Evolutionary conservation across 805 yeast species (phyloP), one percentile per base, ranked within the genome.

Genomic region (Naumovozyma baii): DNA sequence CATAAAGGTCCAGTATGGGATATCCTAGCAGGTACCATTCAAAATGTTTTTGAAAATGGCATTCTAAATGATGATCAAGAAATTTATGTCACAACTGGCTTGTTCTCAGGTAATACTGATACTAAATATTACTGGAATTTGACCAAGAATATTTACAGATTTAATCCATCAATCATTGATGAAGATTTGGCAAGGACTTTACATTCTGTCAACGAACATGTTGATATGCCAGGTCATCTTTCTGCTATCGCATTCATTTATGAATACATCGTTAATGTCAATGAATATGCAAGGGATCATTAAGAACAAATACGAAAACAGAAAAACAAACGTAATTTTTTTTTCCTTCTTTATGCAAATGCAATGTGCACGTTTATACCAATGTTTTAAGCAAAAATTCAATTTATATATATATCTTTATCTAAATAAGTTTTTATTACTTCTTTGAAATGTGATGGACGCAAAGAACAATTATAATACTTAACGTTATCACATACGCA

Each of bases 181-280:
- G 37, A 36, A 3, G 44, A 44, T 10, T 41, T 44, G 2, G 32
- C 53, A 28, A 46, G 58, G 25, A 64, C 69, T 33, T 62, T 69
- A 33, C 90, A 82, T 60, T 75, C 82, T 25, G 78, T 80, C 15
- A 72, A 82, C 53, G 92, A 83, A 56, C 69, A 64, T 46, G 55
- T 75, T 34, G 61, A 66, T 13, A 55, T 78, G 42, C 73, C 70
- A 39, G 64, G 71, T n/a, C 90, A 82, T 58, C 58, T 83, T 46
- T 75, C 76, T 42, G 62, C 71, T 8, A 63, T 76, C 33, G 78
- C 78, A 0, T 77, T 75, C 55, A 64, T 69, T 48, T 74, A 74
- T 50, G 72, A 74, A 45, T 74, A 72, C 47, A 60, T 63, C 33
- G 51, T 56, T 14, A 59, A 59, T 35, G 57, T 52, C 13, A 53